phyloP scores from a whole-genome alignment of 164 flowering plant genomes.

The Platanus orientalis region DNA sequence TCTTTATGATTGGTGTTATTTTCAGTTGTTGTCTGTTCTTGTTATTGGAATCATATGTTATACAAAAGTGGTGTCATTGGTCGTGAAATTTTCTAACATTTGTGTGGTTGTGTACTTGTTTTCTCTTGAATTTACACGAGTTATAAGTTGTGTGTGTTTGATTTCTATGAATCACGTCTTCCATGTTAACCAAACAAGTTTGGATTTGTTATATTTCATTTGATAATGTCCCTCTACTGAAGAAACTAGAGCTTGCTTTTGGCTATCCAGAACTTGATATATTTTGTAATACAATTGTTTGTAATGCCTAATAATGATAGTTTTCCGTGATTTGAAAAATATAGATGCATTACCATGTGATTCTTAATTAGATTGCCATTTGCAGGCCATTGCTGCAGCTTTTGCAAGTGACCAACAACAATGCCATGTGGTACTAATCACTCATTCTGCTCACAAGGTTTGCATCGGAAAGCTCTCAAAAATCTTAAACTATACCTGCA shows the following conservation, averaged over 20 bases:
- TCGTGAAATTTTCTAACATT: background rate
- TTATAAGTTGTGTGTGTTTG: background rate
- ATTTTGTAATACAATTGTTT: background rate
- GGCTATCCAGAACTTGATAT: background rate
- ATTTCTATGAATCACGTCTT: background rate
- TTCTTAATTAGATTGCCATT: background rate
- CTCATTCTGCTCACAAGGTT: constrained; percentile 91
- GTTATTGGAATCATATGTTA: background rate
- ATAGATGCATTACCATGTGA: background rate
- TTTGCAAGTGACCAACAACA: constrained; percentile 65
- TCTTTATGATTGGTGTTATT: no score
- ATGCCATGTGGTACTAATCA: constrained; percentile 55
- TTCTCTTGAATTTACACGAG: background rate
- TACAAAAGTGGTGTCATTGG: background rate
- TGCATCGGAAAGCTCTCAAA: background rate
- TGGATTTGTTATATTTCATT: background rate
- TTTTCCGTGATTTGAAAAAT: no score
- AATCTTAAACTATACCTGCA: no score
- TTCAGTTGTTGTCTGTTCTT: no score
- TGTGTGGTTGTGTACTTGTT: background rate
- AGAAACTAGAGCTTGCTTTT: background rate
- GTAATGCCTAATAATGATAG: background rate
- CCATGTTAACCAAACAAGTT: background rate
- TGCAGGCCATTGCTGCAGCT: constrained; percentile 80
- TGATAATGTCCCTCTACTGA: background rate